phyloP scores from a whole-genome alignment of 108 stramenopile species.

The Cyclotella atomus region DNA sequence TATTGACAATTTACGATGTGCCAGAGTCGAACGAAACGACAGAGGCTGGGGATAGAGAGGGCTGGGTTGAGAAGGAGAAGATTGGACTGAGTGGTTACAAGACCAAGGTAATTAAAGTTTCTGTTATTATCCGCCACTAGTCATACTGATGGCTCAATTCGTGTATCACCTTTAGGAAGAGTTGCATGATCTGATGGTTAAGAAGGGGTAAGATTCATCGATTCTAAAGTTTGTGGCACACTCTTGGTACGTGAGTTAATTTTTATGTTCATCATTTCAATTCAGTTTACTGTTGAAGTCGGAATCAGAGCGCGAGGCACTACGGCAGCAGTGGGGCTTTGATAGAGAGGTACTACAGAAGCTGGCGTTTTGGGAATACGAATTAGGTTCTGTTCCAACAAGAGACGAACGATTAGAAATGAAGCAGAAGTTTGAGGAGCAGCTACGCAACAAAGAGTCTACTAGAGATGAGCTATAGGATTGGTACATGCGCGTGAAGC shows the following conservation, averaged over 20 bases:
- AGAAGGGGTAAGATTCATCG: conserved; percentile 53
- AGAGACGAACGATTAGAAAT: neutral
- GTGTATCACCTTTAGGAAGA: conserved; percentile 38
- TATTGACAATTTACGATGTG: conserved; percentile 51
- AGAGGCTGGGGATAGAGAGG: neutral
- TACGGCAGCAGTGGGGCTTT: neutral
- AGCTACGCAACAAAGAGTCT: neutral
- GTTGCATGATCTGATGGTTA: conserved; percentile 63
- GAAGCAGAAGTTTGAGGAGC: conserved; percentile 3
- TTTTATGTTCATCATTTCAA: neutral
- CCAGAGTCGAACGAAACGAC: neutral
- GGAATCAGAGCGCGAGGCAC: neutral
- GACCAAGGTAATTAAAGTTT: conserved; percentile 37
- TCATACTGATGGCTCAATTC: neutral
- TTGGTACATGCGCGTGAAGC: neutral
- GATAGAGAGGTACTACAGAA: neutral
- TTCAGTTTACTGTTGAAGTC: neutral
- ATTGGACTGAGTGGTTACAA: conserved; percentile 58
- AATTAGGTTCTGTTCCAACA: neutral
- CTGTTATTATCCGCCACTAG: neutral
- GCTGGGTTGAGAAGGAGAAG: conserved; percentile 35
- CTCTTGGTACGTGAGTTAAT: neutral
- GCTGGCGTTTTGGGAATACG: neutral
- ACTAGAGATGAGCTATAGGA: neutral
- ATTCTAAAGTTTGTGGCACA: neutral